Evolutionary conservation across 2,329 filamentous ascomycete species (phyloP), one percentile per base, ranked within the genome.

Genomic region (Tolypocladium capitatum): DNA sequence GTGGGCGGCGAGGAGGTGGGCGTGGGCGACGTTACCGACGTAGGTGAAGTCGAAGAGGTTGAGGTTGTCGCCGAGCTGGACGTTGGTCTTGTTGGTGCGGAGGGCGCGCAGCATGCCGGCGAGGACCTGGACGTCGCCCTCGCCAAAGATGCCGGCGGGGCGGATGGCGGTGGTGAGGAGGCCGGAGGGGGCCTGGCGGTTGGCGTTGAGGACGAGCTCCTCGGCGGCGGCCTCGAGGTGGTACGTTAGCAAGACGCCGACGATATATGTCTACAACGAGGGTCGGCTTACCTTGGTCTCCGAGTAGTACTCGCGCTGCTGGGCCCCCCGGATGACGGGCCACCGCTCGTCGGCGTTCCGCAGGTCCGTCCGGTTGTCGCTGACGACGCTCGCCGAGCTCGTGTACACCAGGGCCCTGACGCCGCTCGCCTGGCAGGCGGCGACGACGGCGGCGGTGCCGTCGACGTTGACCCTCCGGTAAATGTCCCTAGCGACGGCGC

Each of bases 241-340:
- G 10, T 0, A 2, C n/a, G 24, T 24, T 10, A 21, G 35, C 13
- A 32, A 11, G 33, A n/a, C 9, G 21, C 7, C 5, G 13, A 28
- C n/a, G n/a, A n/a, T n/a, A n/a, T n/a, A n/a, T n/a, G n/a, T n/a
- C n/a, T n/a, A n/a, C n/a, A n/a, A n/a, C n/a, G n/a, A n/a, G n/a
- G n/a, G n/a, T n/a, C n/a, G n/a, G n/a, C n/a, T n/a, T n/a, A 85
- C 86, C 79, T 96, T 97, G 14, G 88, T 94, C 68, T 90, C 83
- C 30, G 89, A 89, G 67, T 97, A 97, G 66, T 88, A 88, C 65
- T 89, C 85, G 48, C 72, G 73, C 66, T 90, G 83, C 55, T 80
- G 68, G 50, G 76, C 75, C 31, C 86, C 86, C 43, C 80, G 74
- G 46, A 92, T 81, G 45, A 84, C 75, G 28, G 87, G 87, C 75